Conservation (phyloP, 2,329 filamentous ascomycete species). For the Sarocladium brachiariae region DNA sequence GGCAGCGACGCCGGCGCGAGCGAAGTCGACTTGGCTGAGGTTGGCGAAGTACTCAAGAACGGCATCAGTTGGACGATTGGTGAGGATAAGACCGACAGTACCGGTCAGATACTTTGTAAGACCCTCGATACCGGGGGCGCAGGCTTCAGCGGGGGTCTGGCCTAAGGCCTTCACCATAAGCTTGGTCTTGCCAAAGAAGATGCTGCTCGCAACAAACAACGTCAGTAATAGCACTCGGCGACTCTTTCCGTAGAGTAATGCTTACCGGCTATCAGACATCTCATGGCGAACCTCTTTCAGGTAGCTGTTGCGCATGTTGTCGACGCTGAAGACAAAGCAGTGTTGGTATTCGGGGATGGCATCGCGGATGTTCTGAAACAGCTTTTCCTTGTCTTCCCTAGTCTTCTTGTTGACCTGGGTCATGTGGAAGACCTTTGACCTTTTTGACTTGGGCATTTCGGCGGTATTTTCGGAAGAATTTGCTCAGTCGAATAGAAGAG, state of each 20-base stretch:
- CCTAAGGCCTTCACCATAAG: conserved; percentile 96
- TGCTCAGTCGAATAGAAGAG: too few species aligned
- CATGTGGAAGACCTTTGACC: conserved; percentile 80
- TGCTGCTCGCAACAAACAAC: conserved; percentile 40
- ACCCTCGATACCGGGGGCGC: conserved; percentile 68
- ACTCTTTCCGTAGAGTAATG: neutral
- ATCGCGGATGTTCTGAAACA: conserved; percentile 84
- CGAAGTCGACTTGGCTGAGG: conserved; percentile 77
- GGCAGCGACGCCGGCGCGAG: conserved; percentile 74
- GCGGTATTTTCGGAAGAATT: conserved; percentile 13
- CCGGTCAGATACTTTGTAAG: conserved; percentile 67
- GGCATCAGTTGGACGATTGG: conserved; percentile 62
- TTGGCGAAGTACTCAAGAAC: conserved; percentile 66
- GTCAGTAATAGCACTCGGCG: neutral
- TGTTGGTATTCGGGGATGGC: conserved; percentile 78
- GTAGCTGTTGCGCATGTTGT: conserved; percentile 98
- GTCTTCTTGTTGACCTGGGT: conserved; percentile 90
- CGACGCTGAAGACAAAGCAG: conserved; percentile 88
- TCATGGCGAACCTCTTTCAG: conserved; percentile 84
- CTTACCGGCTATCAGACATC: conserved; percentile 73
- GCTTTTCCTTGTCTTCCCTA: conserved; percentile 81
- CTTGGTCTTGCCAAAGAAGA: conserved; percentile 99
- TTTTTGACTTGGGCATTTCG: conserved; percentile 93
- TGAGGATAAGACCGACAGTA: conserved; percentile 86
- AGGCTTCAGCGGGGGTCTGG: conserved; percentile 66